Percentiles rank a stretch among this genome's conserved stretches.
Evolutionary conservation across 371 early-diverging fungal species (phyloP).

Genomic region (Funneliformis caledonium): DNA sequence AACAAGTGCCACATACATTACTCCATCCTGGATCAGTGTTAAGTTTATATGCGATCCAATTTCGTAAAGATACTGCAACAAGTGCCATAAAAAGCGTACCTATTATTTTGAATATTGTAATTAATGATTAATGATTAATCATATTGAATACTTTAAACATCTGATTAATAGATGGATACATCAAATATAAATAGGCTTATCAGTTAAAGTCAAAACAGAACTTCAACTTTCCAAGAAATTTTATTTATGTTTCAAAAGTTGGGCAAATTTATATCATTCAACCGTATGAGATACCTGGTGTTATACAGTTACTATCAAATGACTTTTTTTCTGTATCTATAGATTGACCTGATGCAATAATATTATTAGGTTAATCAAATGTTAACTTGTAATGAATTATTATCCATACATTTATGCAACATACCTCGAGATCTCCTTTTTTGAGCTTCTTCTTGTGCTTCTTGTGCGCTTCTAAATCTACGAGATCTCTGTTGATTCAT

Average conservation of each 20-base stretch:
- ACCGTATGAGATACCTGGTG: conserved; percentile 76
- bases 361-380: no score
- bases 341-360: no score
- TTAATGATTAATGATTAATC: no score
- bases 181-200: no score
- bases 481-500: conserved; percentile 99
- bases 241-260: neutral
- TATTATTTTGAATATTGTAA: neutral
- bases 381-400: no score
- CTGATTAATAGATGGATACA: neutral
- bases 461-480: conserved; percentile 94
- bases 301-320: conserved; percentile 99
- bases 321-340: conserved; percentile 61
- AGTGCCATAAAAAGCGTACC: conserved; percentile 97
- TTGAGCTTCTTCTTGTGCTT: conserved; percentile 42
- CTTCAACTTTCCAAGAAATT: neutral
- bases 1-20: conserved; percentile 57
- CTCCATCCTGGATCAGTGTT: conserved; percentile 92
- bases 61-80: conserved; percentile 83
- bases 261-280: no score
- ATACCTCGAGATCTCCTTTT: no score
- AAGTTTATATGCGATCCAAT: conserved; percentile 89
- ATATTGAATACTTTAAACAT: no score
- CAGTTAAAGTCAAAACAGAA: neutral
- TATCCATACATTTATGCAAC: no score